Base-by-base conservation (phyloP, 1,284 basidiomycete genomes). In the Trichosporon inkin region DNA sequence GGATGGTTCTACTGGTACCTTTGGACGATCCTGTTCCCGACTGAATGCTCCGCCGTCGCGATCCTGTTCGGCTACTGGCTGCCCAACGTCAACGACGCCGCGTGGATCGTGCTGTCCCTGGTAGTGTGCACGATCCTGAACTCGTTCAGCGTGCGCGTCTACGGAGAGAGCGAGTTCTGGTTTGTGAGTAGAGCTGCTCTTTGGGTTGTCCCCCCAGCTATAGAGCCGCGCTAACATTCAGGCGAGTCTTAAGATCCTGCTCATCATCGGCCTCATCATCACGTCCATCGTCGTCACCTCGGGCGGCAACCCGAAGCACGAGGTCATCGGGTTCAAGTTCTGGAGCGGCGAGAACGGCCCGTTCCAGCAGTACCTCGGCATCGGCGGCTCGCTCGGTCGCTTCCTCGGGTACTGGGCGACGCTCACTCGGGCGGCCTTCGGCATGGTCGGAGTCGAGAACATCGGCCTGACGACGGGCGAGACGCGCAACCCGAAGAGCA, bases 1-100 rank as follows among this genome's bases (percentile, higher is more conserved):
- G 89, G 88, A 65, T 91, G 87, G 87, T 87, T 89, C 71, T 90
- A 89, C 72, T 88, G 86, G 85, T 88, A 87, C 73, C 87, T 86
- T 68, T 88, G 87, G 77, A 68, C 75, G 22, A 80, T 81, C 63
- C 76, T 89, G 58, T 80, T 90, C 20, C 89, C 90, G 3, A 87
- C 88, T 5, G 90, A 92, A 70, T 78, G 92, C 16, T 85, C 85
- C 60, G 89, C 89, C 20, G 84, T 87, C 1, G 83, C 89, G 2
- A 83, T 92, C 14, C 79, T 92, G n/a, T 85, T 92, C 67, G 82
- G 86, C 47, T 88, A 84, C 71, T 92, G 89, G 89, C 67, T 71
- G 70, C 68, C 75, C 5, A 70, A 76, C 22, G 80, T 87, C 65
- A 89, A 82, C 72, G 84, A 85, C 62, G 86, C 86, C 10, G 85